Base-by-base conservation (phyloP, 1,284 basidiomycete species). In the Taiwanofungus camphoratus region DNA sequence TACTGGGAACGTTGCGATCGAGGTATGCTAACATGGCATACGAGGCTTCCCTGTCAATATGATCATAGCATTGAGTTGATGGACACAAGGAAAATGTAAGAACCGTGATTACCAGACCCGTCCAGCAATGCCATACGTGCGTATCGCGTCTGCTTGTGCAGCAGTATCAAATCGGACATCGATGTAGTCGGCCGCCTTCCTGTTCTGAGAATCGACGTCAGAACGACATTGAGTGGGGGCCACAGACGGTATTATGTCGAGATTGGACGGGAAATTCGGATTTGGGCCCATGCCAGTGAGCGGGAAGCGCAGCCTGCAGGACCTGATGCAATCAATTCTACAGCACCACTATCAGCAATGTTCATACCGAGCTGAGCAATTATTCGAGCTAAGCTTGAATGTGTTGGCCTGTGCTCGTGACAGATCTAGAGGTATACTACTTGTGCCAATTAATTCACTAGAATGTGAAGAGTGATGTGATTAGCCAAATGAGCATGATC, bases 121-220 rank as follows among this genome's bases (percentile, higher is more conserved):
- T 23, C 85, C 84, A 9, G 85, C 86, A 41, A 89, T 88, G 4
- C 87, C 85, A 57, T 79, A 88, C 41, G 66, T 67, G 15, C 68
- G 61, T 44, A 89, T 87, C 5, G 82, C 76, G n/a, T 67, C 61
- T 47, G 67, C 60, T 54, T 87, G 83, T 3, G 76, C 73, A 30
- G 59, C 51, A 15, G 60, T 53, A 31, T 69, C 66, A 51, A 82
- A 82, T 9, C 51, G 50, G 26, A 47, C 52, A 44, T 52, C 52
- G 24, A 40, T 43, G 20, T 11, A 12, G 27, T 29, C 19, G 11
- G 20, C 21, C 6, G 12, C 35, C 26, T 21, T 23, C 5, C 31
- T n/a, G 20, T 30, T 50, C 3, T 39, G 42, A 13, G 60, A 53
- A 21, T 43, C 32, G 16, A 6, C 4, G 46, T 40, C 1, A 32